Conservation (phyloP, 108 stramenopile species). For the Skeletonema potamos region DNA sequence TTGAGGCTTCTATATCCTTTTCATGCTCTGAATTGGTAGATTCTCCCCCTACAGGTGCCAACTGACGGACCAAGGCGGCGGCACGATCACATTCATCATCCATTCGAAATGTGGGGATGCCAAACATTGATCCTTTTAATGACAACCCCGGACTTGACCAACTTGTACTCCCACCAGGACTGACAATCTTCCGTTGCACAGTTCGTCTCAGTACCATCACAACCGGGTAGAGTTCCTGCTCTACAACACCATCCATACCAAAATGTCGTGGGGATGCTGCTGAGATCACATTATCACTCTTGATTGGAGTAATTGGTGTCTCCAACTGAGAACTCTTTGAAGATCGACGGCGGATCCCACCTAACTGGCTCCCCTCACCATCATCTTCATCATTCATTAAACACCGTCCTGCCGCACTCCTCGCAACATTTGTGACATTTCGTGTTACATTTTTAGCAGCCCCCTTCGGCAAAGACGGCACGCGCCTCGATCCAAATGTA, state of each 20-base stretch:
- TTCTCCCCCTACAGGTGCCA: constrained; percentile 48
- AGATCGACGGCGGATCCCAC: constrained; percentile 2
- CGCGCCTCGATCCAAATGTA: background rate
- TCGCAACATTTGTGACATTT: constrained; percentile 38
- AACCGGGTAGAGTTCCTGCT: constrained; percentile 50
- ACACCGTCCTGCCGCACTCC: constrained; percentile 24
- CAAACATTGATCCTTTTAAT: constrained; percentile 38
- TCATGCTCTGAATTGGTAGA: background rate
- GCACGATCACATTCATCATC: constrained; percentile 92
- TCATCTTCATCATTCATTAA: constrained; percentile 16
- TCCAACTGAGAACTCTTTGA: constrained; percentile 10
- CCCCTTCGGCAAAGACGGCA: background rate
- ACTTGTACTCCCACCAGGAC: constrained; percentile 6
- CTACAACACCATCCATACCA: constrained; percentile 15
- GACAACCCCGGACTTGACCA: constrained; percentile 40
- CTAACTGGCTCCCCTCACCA: constrained; percentile 10
- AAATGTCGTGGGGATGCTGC: constrained; percentile 21
- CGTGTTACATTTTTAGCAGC: constrained; percentile 33
- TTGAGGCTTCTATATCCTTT: constrained; percentile 60
- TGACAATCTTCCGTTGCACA: constrained; percentile 49
- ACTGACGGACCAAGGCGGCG: constrained; percentile 50
- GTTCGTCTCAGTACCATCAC: constrained; percentile 79
- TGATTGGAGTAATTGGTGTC: constrained; percentile 35
- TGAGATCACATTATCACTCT: constrained; percentile 18
- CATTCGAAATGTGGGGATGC: constrained; percentile 68